Conservation (phyloP, 176 grass and related monocot genomes). For the Phyllostachys edulis region DNA sequence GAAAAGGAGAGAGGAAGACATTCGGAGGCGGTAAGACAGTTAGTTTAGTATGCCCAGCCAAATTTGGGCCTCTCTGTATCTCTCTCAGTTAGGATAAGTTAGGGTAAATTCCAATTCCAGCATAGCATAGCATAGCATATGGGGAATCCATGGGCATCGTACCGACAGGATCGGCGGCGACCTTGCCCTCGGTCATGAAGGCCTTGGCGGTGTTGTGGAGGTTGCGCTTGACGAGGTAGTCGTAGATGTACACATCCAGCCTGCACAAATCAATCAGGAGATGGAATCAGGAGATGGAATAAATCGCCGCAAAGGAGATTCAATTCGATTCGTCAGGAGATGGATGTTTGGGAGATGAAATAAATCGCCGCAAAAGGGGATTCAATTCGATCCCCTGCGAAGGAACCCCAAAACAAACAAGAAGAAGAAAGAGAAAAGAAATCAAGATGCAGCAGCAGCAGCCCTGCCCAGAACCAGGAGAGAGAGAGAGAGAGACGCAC, state of each 20-base stretch:
- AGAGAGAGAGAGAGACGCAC: conserved; percentile 36
- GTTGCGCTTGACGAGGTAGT: conserved; percentile 91
- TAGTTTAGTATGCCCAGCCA: too few relatives aligned
- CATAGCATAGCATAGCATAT: too few relatives aligned
- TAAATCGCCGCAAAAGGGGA: not conserved
- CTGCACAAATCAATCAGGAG: conserved; percentile 34
- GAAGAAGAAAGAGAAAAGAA: not conserved
- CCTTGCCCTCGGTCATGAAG: conserved; percentile 92
- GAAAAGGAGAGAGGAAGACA: too few relatives aligned
- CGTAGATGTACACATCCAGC: conserved; percentile 99
- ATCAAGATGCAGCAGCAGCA: not conserved
- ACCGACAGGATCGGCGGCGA: conserved; percentile 91
- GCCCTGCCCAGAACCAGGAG: not conserved
- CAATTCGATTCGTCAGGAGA: not conserved
- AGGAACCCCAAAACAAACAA: not conserved
- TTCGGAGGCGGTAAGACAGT: too few relatives aligned
- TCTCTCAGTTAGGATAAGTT: too few relatives aligned
- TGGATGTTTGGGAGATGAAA: not conserved
- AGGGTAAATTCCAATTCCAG: not conserved
- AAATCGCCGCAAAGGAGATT: not conserved
- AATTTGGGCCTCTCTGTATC: too few relatives aligned
- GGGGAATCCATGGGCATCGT: not conserved
- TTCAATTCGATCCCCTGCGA: not conserved
- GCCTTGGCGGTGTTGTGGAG: conserved; percentile 86
- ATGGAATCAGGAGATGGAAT: not conserved